Percentiles rank a stretch among this genome's conserved stretches.
Evolutionary conservation across 2,329 filamentous ascomycete species (phyloP).

Genomic region (Aspergillus chevalieri): DNA sequence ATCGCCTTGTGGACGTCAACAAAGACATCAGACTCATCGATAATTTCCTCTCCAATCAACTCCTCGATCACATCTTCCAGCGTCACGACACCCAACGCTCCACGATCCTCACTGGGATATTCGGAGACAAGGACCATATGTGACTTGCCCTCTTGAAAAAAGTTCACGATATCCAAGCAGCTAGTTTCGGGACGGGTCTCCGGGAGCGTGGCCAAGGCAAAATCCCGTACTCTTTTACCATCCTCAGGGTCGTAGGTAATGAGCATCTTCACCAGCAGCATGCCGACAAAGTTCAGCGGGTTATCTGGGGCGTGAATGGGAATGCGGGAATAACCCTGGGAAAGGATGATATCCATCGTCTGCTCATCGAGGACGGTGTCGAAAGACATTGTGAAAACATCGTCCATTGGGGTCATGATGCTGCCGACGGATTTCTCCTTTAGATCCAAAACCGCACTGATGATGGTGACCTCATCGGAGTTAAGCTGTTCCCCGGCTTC

Average conservation of each 20-base stretch:
- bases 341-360: slow-evolving; percentile 90
- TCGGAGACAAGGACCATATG: slow-evolving; percentile 98
- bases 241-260: slow-evolving; percentile 99
- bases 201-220: slow-evolving; percentile 85
- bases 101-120: slow-evolving; percentile 79
- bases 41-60: slow-evolving; percentile 97
- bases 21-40: slow-evolving; percentile 97
- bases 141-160: slow-evolving; percentile 98
- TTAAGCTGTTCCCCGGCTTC: slow-evolving; percentile 81
- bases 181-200: slow-evolving; percentile 94
- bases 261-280: slow-evolving; percentile 96
- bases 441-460: slow-evolving; percentile 89
- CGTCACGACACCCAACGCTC: slow-evolving; percentile 87
- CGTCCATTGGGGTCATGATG: slow-evolving; percentile 98
- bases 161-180: slow-evolving; percentile 97
- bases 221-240: slow-evolving; percentile 76
- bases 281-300: slow-evolving; percentile 83
- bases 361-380: slow-evolving; percentile 87
- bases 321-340: slow-evolving; percentile 90
- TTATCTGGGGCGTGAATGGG: slow-evolving; percentile 87
- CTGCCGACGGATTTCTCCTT: slow-evolving; percentile 92
- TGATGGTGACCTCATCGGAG: slow-evolving; percentile 97
- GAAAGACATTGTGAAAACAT: slow-evolving; percentile 95
- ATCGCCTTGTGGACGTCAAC: slow-evolving; percentile 98
- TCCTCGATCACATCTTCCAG: slow-evolving; percentile 98